Conservation (phyloP, 23 red algal species). For the Agarophyton chilense region DNA sequence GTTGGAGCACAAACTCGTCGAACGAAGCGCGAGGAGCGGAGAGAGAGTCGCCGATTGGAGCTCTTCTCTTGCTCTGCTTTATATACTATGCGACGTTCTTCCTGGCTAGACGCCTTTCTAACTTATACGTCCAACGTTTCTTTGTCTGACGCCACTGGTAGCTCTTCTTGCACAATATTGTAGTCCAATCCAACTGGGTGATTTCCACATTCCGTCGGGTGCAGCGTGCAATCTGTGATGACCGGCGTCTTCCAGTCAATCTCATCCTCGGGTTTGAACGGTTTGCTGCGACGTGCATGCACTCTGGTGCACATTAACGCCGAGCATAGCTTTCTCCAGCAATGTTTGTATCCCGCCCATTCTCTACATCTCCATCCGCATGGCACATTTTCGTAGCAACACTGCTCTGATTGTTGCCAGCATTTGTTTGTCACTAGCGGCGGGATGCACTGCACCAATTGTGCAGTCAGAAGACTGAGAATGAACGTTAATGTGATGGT, state of each 20-base stretch:
- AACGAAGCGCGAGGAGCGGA: too few relatives aligned
- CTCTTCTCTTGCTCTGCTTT: too few relatives aligned
- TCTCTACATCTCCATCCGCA: constrained; percentile 7
- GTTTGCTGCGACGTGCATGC: neutral
- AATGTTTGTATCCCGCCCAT: neutral
- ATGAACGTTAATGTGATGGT: neutral
- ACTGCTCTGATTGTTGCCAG: neutral
- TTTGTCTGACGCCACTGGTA: neutral
- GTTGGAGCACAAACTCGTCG: too few relatives aligned
- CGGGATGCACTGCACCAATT: neutral
- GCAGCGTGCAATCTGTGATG: neutral
- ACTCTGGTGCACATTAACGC: neutral
- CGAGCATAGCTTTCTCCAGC: neutral
- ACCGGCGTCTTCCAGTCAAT: constrained; percentile 5
- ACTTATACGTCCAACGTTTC: too few relatives aligned
- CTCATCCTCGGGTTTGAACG: neutral
- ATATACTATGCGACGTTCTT: too few relatives aligned
- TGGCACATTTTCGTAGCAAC: neutral
- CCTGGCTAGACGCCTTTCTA: too few relatives aligned
- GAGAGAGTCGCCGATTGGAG: too few relatives aligned
- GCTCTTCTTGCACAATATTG: neutral
- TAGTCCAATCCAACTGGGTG: neutral
- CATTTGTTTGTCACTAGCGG: neutral
- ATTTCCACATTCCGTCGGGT: neutral
- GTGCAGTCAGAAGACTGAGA: neutral